A percentile compares a stretch with the other conserved stretches of the same genome.
phyloP scores from a whole-genome alignment of 139 green algal species.

The Gonium pectorale region DNA sequence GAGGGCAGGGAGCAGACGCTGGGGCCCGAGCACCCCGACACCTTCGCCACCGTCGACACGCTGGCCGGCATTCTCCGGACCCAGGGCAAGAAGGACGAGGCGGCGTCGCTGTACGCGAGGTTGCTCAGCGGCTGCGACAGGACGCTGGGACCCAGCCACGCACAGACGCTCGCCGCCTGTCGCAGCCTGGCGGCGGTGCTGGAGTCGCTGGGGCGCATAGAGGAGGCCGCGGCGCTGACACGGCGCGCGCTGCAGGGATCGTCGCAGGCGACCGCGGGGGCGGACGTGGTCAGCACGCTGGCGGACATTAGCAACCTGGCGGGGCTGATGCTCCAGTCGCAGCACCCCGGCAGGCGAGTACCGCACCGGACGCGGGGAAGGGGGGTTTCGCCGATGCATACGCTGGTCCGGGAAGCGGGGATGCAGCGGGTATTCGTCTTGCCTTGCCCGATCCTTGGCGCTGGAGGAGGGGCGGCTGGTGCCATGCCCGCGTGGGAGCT shows the following conservation, averaged over 20 bases:
- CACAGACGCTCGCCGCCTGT: not conserved
- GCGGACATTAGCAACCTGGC: conserved; percentile 3
- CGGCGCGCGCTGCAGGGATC: not conserved
- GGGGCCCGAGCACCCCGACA: conserved; percentile 6
- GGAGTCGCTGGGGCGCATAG: not conserved
- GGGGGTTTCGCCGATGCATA: no score
- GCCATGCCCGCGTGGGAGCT: no score
- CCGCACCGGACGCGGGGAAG: no score
- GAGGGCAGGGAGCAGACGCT: not conserved
- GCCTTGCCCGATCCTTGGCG: no score
- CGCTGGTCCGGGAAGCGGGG: no score
- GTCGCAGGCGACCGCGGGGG: not conserved
- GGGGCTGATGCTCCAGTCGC: no score
- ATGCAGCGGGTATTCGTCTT: no score
- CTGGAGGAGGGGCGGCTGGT: no score
- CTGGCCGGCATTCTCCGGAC: not conserved
- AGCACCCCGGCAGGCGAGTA: no score
- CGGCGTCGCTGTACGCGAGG: not conserved
- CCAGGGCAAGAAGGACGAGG: not conserved
- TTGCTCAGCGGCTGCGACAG: not conserved
- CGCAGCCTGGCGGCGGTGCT: not conserved
- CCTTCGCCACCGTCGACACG: not conserved
- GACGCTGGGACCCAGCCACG: not conserved
- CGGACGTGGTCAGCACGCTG: not conserved
- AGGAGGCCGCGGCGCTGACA: not conserved